phyloP scores from a whole-genome alignment of 805 yeast genomes.

The Candida loeiensis region DNA sequence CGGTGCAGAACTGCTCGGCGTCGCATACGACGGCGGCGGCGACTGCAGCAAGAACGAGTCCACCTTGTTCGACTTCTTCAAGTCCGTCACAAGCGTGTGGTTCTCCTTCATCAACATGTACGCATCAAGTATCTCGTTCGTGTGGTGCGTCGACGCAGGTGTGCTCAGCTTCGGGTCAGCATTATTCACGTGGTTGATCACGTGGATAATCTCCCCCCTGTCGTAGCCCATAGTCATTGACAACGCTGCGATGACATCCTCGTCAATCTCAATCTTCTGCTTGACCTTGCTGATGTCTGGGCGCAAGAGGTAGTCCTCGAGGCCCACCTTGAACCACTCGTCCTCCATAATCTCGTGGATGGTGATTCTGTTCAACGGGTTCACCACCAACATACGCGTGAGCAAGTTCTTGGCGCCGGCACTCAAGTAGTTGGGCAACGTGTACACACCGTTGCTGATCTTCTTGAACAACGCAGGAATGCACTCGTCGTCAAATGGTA shows the following conservation, averaged over 20 bases:
- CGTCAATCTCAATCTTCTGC: constrained; percentile 25
- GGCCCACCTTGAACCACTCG: constrained; percentile 28
- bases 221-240: constrained; percentile 30
- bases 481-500: constrained; percentile 30
- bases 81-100: constrained; percentile 62
- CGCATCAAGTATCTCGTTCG: constrained; percentile 80
- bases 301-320: constrained; percentile 27
- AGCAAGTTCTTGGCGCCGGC: constrained; percentile 26
- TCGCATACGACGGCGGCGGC: constrained; percentile 48
- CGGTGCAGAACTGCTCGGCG: constrained; percentile 20
- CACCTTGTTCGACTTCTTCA: constrained; percentile 50
- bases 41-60: constrained; percentile 59
- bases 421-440: constrained; percentile 29
- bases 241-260: constrained; percentile 27
- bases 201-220: constrained; percentile 24
- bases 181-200: constrained; percentile 22
- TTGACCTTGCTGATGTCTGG: constrained; percentile 26
- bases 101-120: constrained; percentile 81
- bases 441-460: constrained; percentile 30
- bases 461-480: constrained; percentile 30
- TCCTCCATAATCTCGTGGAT: constrained; percentile 31
- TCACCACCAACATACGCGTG: constrained; percentile 29
- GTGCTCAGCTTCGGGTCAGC: constrained; percentile 1
- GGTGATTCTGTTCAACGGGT: constrained; percentile 29
- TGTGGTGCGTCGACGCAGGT: constrained; percentile 18